phyloP scores from a whole-genome alignment of 768 basidiomycete genomes.

The Glaciozyma martinii region DNA sequence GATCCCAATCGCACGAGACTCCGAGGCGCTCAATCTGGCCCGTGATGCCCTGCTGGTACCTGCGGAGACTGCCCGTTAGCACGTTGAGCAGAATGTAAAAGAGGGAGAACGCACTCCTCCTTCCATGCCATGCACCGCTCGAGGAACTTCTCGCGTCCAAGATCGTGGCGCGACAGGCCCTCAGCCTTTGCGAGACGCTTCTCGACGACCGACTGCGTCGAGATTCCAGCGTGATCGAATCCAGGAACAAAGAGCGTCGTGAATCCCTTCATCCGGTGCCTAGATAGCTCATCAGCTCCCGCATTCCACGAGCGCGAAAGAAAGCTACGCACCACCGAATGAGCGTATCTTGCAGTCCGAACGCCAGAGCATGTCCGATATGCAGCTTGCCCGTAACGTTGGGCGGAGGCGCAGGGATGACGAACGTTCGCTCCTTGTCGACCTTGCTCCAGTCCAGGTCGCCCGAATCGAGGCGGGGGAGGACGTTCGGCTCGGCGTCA shows the following conservation, averaged over 20 bases:
- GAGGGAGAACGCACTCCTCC: conserved; percentile 60
- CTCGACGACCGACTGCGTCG: conserved; percentile 95
- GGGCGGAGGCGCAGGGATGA: conserved; percentile 84
- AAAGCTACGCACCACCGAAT: conserved; percentile 63
- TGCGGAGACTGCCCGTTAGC: conserved; percentile 35
- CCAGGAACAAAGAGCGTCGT: conserved; percentile 85
- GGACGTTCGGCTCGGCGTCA: conserved; percentile 20
- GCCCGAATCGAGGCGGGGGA: conserved; percentile 36
- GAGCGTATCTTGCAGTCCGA: conserved; percentile 80
- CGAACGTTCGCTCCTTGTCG: conserved; percentile 61
- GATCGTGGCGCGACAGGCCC: conserved; percentile 77
- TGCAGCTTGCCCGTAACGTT: conserved; percentile 95
- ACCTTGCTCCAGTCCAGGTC: conserved; percentile 85
- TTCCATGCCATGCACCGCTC: conserved; percentile 93
- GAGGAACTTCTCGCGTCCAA: conserved; percentile 87
- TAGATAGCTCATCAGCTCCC: conserved; percentile 35
- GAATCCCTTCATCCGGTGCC: conserved; percentile 94
- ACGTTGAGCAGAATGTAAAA: not conserved
- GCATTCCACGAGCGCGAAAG: no score
- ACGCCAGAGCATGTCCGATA: conserved; percentile 87
- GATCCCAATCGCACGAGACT: conserved; percentile 88
- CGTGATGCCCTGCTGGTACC: conserved; percentile 88
- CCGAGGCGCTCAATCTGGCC: conserved; percentile 79
- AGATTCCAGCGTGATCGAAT: conserved; percentile 97
- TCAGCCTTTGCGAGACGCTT: conserved; percentile 75